These are phyloP conservation scores for Cunninghamia lanceolata DNA, from an alignment of 75 land plant species.

Conservation along the genomic window DNA sequence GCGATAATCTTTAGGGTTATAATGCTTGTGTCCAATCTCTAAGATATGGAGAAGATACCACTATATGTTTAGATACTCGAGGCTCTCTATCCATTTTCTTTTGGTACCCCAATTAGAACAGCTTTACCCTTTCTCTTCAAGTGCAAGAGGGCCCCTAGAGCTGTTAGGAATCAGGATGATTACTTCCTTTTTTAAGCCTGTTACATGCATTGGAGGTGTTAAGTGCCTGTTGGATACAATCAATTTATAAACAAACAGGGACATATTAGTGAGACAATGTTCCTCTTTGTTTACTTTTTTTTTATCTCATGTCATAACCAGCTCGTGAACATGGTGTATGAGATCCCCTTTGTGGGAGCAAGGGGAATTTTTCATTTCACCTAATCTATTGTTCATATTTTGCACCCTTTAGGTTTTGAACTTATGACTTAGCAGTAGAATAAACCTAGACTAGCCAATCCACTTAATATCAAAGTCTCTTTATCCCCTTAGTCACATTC, in stretches of 20 bases:
- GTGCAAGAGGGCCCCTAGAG: background rate
- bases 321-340: background rate
- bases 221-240: background rate
- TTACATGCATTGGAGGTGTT: background rate
- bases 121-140: no score
- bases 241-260: background rate
- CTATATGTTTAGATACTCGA: no score
- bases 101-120: no score
- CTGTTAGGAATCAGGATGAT: background rate
- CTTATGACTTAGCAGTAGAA: background rate
- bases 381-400: background rate
- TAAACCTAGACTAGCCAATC: background rate
- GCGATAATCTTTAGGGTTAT: no score
- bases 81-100: no score
- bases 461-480: background rate
- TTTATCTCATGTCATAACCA: no score
- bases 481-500: background rate
- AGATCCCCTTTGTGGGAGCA: background rate
- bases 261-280: no score
- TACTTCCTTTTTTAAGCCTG: background rate
- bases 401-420: background rate
- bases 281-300: no score
- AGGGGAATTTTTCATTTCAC: background rate
- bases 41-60: no score
- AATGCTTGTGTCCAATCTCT: no score